Evolutionary conservation across 176 grass and related monocot genomes (phyloP), one percentile per base, ranked within the genome.

Genomic region (Tuctoria greenei): DNA sequence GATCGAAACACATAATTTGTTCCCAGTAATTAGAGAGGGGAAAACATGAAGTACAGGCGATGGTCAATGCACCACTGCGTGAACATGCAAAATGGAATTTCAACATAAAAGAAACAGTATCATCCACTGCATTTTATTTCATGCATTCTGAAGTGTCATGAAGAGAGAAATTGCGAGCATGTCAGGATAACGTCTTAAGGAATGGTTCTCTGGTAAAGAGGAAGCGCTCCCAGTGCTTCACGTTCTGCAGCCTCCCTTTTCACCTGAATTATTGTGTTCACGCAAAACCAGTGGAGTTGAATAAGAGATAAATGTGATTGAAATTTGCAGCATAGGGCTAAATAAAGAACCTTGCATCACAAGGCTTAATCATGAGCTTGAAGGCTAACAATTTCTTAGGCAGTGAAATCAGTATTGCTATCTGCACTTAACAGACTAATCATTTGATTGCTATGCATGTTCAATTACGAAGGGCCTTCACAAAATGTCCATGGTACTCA

Each of bases 221-320:
- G 93, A 82, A 96, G 90, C 57, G 93, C 90, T 84, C 90, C 93
- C 64, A 96, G 78, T 37, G 90, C 87, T 76, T 93, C 67, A 59
- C 93, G 82, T 50, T 96, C 90, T 1, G 87, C 82, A 24, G 39
- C 72, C 79, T 96, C 93, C 84, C 78, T 96, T 81, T 96, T 92
- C 45, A 96, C 93, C 93, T 96, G 79, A 70, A 64, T 12, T 49
- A 64, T 64, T 49, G 16, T 3, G 44, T 21, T 58, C n/a, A 79
- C 44, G 71, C n/a, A 84, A 47, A 27, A 66, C 45, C 35, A 31
- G 27, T 4, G 41, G 9, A 7, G 40, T 55, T 43, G 10, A 31
- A 70, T 55, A 74, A 39, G 23, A 63, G 63, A 21, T 4, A 61
- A 61, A 52, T 17, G 26, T 3, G 12, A 28, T 35, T 61, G 9